These are phyloP conservation scores for Pyrenula massariospora DNA, from an alignment of 495 filamentous ascomycete genomes.

Conservation along the genomic window DNA sequence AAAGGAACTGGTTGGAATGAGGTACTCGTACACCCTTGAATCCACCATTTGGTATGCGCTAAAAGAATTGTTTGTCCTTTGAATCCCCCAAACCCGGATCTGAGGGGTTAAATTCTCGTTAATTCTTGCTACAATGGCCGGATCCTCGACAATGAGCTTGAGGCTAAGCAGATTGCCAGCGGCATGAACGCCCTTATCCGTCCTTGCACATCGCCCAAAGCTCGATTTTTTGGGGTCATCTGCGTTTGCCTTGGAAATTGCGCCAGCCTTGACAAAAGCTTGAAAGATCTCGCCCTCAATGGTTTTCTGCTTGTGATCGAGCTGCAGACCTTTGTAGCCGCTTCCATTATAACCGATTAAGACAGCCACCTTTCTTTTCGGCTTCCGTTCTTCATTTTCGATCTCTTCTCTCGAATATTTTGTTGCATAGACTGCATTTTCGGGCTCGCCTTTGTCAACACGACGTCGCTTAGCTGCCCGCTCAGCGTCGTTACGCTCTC, in stretches of 20 bases:
- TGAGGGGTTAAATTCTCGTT: slow-evolving; percentile 74
- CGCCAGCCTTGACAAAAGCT: slow-evolving; percentile 78
- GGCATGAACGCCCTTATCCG: slow-evolving; percentile 96
- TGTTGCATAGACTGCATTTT: slow-evolving; percentile 35
- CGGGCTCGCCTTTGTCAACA: slow-evolving; percentile 17
- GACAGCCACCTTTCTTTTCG: slow-evolving; percentile 92
- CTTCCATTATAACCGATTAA: slow-evolving; percentile 90
- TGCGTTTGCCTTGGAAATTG: slow-evolving; percentile 92
- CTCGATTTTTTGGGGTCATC: slow-evolving; percentile 94
- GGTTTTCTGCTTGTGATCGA: slow-evolving; percentile 65
- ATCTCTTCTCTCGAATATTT: slow-evolving; percentile 69
- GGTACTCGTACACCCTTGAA: slow-evolving; percentile 89
- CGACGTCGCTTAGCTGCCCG: slow-evolving; percentile 24
- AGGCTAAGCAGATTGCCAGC: slow-evolving; percentile 92
- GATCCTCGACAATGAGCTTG: slow-evolving; percentile 90
- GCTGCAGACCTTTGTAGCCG: slow-evolving; percentile 96
- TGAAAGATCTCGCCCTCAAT: slow-evolving; percentile 95
- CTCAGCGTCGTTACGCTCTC: slow-evolving; percentile 45
- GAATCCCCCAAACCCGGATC: slow-evolving; percentile 87
- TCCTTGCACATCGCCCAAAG: slow-evolving; percentile 84
- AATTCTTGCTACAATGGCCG: slow-evolving; percentile 77
- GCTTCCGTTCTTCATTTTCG: slow-evolving; percentile 67
- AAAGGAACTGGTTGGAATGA: slow-evolving; percentile 84
- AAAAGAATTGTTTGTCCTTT: slow-evolving; percentile 73
- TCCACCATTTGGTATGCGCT: slow-evolving; percentile 88